These are phyloP conservation scores for Hirschioporus abietinus DNA, from an alignment of 768 basidiomycete genomes.

Conservation along the genomic window DNA sequence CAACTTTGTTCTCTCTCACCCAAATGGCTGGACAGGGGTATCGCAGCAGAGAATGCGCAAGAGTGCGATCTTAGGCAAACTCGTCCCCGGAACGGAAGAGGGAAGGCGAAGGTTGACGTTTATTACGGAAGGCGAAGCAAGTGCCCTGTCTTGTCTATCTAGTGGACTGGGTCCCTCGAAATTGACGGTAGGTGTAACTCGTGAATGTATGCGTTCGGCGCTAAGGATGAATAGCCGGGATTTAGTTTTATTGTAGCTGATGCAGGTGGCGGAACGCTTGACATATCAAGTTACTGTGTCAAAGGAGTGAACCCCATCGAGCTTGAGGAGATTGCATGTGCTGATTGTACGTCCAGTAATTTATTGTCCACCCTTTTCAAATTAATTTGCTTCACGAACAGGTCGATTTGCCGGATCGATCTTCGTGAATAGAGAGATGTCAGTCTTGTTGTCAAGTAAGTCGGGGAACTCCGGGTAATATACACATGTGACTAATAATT, in stretches of 20 bases:
- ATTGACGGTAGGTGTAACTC: background rate
- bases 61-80: conserved; percentile 36
- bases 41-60: conserved; percentile 40
- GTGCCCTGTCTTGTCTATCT: conserved; percentile 42
- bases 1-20: conserved; percentile 43
- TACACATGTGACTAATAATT: background rate
- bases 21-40: conserved; percentile 43
- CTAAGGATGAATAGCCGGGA: conserved; percentile 27
- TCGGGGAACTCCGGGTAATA: conserved; percentile 1
- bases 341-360: conserved; percentile 31
- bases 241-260: conserved; percentile 74
- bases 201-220: conserved; percentile 1
- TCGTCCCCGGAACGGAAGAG: conserved; percentile 30
- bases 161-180: conserved; percentile 27
- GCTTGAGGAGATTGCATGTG: conserved; percentile 45
- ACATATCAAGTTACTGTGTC: conserved; percentile 50
- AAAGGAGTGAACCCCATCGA: conserved; percentile 19
- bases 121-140: conserved; percentile 50
- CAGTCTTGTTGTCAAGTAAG: conserved; percentile 27
- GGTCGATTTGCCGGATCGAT: conserved; percentile 39
- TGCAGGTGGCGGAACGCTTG: conserved; percentile 74
- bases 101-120: conserved; percentile 37
- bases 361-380: background rate
- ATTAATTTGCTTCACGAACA: conserved; percentile 13
- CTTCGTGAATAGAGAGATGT: conserved; percentile 29